A percentile compares a stretch with the other conserved stretches of the same genome.
Conservation (phyloP, 176 grass and related monocot genomes). For the Hordeum marinum region DNA sequence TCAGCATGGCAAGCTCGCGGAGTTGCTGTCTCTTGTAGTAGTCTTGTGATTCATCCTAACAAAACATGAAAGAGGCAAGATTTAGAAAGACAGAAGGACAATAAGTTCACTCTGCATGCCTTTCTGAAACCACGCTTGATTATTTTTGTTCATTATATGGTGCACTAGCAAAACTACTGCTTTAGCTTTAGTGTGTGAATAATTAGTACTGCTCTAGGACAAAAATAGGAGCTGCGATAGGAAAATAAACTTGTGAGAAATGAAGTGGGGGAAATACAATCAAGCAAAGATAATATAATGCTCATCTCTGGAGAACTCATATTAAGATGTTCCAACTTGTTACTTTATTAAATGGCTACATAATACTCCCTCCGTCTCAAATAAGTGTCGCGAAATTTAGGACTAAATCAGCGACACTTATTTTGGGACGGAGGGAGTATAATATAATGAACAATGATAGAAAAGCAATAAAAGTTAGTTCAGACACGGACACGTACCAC, state of each 20-base stretch:
- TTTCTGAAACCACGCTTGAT: background rate
- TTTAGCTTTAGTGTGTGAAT: background rate
- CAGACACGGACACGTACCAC: conserved; percentile 49
- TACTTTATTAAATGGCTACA: background rate
- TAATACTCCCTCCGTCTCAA: too few species aligned
- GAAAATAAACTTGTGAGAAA: background rate
- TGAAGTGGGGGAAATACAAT: background rate
- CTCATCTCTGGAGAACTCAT: background rate
- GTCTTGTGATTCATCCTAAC: conserved; percentile 62
- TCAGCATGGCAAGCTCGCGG: conserved; percentile 59
- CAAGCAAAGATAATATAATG: background rate
- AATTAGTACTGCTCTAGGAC: background rate
- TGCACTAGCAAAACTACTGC: background rate
- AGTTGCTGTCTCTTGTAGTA: conserved; percentile 70
- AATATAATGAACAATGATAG: background rate
- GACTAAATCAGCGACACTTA: too few species aligned
- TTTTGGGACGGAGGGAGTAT: too few species aligned
- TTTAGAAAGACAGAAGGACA: background rate
- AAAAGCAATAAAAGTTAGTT: background rate
- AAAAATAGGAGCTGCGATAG: background rate
- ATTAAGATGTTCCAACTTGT: background rate
- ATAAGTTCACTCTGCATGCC: background rate
- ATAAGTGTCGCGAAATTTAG: too few species aligned
- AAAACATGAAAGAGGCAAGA: background rate
- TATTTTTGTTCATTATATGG: background rate